Evolutionary conservation across 2,329 filamentous ascomycete species (phyloP), one percentile per base, ranked within the genome.

Genomic region (Ceratocystis alfenasii): DNA sequence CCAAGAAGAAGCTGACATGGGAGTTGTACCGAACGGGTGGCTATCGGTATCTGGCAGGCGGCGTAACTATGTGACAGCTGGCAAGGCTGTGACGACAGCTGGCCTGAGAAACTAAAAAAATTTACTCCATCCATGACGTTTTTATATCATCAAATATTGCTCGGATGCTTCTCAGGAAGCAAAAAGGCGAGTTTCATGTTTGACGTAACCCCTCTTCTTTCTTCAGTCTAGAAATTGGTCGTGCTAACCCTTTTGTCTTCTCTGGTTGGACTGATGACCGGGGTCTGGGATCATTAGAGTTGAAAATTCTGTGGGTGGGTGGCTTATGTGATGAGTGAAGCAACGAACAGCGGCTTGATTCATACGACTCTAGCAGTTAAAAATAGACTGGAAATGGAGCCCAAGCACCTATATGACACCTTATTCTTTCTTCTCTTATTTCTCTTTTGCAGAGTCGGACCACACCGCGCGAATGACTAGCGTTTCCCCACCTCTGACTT

Each of bases 201-300:
- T 17, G 53, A n/a, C 53, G 28, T 33, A 59, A 57, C 53, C 53
- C 53, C 46, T n/a, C 53, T 33, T 15, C 48, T 53, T 12, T 50
- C n/a, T n/a, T 50, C 48, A 41, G 36, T 12, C 36, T 41, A 41
- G 36, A 41, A 41, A 41, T 41, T 12, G 36, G 36, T 12, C 10
- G 36, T 10, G 8, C 36, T 41, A 41, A 41, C 36, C 36, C 36
- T 41, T 41, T 41, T 41, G 10, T 41, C 36, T 41, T 41, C 36
- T 41, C 10, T 41, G 3, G 36, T 41, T 41, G 36, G 36, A 41
- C 36, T 41, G 10, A 41, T 33, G 53, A 59, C 53, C n/a, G 12
- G 28, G 53, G 28, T 6, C 53, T 33, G 53, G 53, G 53, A 59
- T 59, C 53, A 59, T 59, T 59, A 59, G 22, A 59, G 53, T 33